Evolutionary conservation across 2,329 filamentous ascomycete genomes (phyloP).

Genomic region (Sclerotinia spermophila): DNA sequence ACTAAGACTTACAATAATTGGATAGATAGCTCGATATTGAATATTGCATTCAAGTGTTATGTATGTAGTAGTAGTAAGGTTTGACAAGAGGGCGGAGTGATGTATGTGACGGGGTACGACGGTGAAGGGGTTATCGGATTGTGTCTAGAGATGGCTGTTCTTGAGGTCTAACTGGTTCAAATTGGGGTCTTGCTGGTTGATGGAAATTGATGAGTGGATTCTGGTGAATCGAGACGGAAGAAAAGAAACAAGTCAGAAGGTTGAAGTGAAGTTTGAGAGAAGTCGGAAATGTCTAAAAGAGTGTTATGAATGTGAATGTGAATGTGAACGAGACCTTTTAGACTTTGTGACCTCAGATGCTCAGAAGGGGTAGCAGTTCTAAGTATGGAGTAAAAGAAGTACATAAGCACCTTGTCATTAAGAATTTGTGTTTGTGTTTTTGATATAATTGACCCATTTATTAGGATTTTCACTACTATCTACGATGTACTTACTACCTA

Average conservation of each 20-base stretch:
- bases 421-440: slow-evolving; percentile 3
- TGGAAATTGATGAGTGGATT: slow-evolving; percentile 15
- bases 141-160: slow-evolving; percentile 1
- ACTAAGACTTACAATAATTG: slow-evolving; percentile 21
- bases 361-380: background rate
- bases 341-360: background rate
- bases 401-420: background rate
- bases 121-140: slow-evolving; percentile 18
- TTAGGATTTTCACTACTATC: background rate
- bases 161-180: slow-evolving; percentile 14
- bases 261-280: slow-evolving; percentile 1
- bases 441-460: background rate
- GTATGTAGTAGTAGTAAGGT: slow-evolving; percentile 17
- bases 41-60: background rate
- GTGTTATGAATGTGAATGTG: background rate
- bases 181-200: background rate
- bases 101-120: slow-evolving; percentile 22
- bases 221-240: background rate
- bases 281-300: background rate
- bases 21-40: background rate
- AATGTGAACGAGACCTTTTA: background rate
- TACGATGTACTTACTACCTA: no score
- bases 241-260: slow-evolving; percentile 15
- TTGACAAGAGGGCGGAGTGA: slow-evolving; percentile 25
- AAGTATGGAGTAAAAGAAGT: background rate